These are phyloP conservation scores for Pholiota molesta DNA, from an alignment of 768 basidiomycete genomes.

Conservation along the genomic window DNA sequence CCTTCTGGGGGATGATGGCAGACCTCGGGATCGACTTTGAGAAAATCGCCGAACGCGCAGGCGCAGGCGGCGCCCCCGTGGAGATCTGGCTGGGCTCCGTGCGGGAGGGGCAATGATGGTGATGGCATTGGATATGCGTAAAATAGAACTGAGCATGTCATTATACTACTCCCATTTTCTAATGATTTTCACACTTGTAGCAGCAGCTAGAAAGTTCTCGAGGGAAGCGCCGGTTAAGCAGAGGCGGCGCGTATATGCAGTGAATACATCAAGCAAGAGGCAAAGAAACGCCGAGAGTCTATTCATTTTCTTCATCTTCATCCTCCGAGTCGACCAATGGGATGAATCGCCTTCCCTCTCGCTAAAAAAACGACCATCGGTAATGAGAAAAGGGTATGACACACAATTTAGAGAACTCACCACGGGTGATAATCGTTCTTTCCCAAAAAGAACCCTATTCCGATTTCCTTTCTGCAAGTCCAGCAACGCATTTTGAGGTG, in stretches of 20 bases:
- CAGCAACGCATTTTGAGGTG: not conserved
- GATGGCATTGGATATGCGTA: too few relatives aligned
- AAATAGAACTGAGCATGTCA: too few relatives aligned
- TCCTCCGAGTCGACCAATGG: slow-evolving; percentile 50
- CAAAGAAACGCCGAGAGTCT: not conserved
- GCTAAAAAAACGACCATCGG: slow-evolving; percentile 24
- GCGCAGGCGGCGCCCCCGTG: slow-evolving; percentile 64
- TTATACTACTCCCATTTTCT: too few relatives aligned
- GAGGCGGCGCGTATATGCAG: not conserved
- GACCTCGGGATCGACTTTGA: slow-evolving; percentile 58
- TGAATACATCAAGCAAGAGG: not conserved
- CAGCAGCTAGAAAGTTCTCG: too few relatives aligned
- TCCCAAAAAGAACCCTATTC: slow-evolving; percentile 10
- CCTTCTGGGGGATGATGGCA: slow-evolving; percentile 66
- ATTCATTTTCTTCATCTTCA: slow-evolving; percentile 31
- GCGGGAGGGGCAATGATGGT: not conserved
- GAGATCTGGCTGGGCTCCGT: slow-evolving; percentile 60
- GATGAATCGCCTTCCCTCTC: slow-evolving; percentile 50
- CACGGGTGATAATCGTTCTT: slow-evolving; percentile 29
- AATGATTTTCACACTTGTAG: too few relatives aligned
- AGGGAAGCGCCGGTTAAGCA: too few relatives aligned
- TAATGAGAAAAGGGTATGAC: not conserved
- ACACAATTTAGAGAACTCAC: slow-evolving; percentile 20
- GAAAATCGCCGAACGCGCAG: slow-evolving; percentile 53
- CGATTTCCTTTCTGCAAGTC: not conserved